Evolutionary conservation across 1,139 yeast species (phyloP).

Genomic region (Diutina catenulata): DNA sequence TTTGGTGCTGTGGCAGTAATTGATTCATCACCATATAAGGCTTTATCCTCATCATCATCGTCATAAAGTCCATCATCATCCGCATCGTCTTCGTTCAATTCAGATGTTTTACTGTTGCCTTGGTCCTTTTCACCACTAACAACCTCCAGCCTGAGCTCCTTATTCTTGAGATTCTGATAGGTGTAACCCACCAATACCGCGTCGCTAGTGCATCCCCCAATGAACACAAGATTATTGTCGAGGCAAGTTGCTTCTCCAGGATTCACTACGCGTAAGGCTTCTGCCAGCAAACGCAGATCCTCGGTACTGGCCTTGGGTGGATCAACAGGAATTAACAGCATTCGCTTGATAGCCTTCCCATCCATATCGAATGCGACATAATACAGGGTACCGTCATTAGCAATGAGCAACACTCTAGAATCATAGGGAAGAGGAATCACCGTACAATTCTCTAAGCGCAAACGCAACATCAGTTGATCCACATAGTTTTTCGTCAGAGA

Average conservation of each 20-base stretch:
- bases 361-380: constrained; percentile 41
- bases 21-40: constrained; percentile 11
- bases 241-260: constrained; percentile 25
- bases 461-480: constrained; percentile 41
- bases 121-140: constrained; percentile 2
- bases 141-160: constrained; percentile 6
- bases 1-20: constrained; percentile 11
- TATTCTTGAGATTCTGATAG: too few species aligned
- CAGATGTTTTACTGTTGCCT: constrained; percentile 5
- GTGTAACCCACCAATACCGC: constrained; percentile 23
- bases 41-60: constrained; percentile 25
- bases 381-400: constrained; percentile 40
- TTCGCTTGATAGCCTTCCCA: constrained; percentile 31
- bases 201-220: constrained; percentile 25
- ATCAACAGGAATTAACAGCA: constrained; percentile 21
- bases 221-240: constrained; percentile 24
- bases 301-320: constrained; percentile 4
- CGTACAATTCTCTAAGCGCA: constrained; percentile 47
- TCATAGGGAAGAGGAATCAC: constrained; percentile 36
- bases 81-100: too few species aligned
- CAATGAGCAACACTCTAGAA: constrained; percentile 40
- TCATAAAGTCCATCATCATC: constrained; percentile 7
- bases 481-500: constrained; percentile 33
- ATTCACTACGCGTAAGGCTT: constrained; percentile 14
- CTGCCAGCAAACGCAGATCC: too few species aligned